Percentiles rank a stretch among this genome's conserved stretches.
Conservation (phyloP, 345 rosid species). For the Turnera subulata region DNA sequence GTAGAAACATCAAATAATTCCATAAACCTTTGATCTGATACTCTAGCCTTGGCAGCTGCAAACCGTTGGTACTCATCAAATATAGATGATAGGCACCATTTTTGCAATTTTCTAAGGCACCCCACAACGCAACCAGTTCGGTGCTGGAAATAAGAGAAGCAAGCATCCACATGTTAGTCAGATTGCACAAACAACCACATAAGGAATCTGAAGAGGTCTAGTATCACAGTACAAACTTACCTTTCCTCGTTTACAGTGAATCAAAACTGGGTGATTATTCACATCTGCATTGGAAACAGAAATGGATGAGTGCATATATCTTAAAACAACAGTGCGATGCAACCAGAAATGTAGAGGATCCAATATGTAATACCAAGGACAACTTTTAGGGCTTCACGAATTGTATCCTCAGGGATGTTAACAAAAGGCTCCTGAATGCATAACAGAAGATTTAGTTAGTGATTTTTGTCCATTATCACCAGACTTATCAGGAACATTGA, state of each 20-base stretch:
- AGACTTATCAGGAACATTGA: too few species aligned
- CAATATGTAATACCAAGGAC: conserved; percentile 53
- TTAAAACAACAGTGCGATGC: background rate
- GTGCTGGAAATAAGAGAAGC: conserved; percentile 47
- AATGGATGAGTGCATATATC: background rate
- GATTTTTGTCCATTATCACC: too few species aligned
- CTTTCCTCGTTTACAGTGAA: conserved; percentile 96
- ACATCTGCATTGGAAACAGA: conserved; percentile 44
- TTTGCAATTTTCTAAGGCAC: conserved; percentile 85
- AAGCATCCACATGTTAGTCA: background rate
- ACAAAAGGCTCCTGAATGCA: conserved; percentile 74
- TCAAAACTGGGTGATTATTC: conserved; percentile 83
- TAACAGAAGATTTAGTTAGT: conserved; percentile 1
- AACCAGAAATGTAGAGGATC: background rate
- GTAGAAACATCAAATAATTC: conserved; percentile 75
- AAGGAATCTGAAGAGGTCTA: background rate
- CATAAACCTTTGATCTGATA: conserved; percentile 88
- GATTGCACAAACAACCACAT: background rate
- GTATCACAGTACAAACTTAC: conserved; percentile 33
- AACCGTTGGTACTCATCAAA: conserved; percentile 86
- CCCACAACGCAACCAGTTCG: conserved; percentile 95
- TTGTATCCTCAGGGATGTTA: conserved; percentile 67
- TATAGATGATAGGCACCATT: conserved; percentile 81
- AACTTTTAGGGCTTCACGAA: conserved; percentile 87
- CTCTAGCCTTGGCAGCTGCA: conserved; percentile 94